These are phyloP conservation scores for Trichoderma arundinaceum DNA, from an alignment of 2,329 filamentous ascomycete genomes.

Conservation along the genomic window DNA sequence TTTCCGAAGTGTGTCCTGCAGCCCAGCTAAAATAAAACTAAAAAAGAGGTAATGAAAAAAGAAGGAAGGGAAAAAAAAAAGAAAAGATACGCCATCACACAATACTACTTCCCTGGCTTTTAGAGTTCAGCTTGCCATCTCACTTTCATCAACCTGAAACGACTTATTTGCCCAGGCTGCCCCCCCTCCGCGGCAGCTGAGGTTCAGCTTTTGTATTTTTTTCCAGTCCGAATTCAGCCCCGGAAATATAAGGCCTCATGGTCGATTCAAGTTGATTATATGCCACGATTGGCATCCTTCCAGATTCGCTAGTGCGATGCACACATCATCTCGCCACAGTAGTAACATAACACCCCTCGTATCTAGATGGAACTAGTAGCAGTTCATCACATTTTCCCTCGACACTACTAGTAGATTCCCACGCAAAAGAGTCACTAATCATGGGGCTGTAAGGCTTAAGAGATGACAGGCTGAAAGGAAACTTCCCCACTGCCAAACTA, in stretches of 20 bases:
- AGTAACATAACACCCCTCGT: not conserved
- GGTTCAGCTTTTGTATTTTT: too few relatives aligned
- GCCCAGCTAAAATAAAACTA: not conserved
- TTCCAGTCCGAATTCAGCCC: not conserved
- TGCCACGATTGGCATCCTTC: slow-evolving; percentile 12
- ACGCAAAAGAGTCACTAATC: too few relatives aligned
- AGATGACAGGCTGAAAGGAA: too few relatives aligned
- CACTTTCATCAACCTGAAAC: slow-evolving; percentile 13
- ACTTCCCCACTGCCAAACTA: too few relatives aligned
- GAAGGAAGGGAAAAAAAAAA: not conserved
- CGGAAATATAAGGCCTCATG: too few relatives aligned
- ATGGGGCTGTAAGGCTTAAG: not conserved
- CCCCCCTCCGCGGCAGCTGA: not conserved
- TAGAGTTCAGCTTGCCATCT: slow-evolving; percentile 2
- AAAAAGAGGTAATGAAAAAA: not conserved
- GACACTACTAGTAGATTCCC: too few relatives aligned
- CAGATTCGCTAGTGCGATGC: not conserved
- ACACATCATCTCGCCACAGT: not conserved
- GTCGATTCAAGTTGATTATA: not conserved
- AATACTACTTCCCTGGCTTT: not conserved
- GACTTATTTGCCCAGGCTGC: not conserved
- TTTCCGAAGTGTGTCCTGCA: not conserved
- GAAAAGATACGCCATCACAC: not conserved
- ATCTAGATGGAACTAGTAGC: too few relatives aligned
- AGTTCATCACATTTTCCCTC: too few relatives aligned